Evolutionary conservation across 2,329 filamentous ascomycete genomes (phyloP).

Genomic region (Pseudonectria foliicola): DNA sequence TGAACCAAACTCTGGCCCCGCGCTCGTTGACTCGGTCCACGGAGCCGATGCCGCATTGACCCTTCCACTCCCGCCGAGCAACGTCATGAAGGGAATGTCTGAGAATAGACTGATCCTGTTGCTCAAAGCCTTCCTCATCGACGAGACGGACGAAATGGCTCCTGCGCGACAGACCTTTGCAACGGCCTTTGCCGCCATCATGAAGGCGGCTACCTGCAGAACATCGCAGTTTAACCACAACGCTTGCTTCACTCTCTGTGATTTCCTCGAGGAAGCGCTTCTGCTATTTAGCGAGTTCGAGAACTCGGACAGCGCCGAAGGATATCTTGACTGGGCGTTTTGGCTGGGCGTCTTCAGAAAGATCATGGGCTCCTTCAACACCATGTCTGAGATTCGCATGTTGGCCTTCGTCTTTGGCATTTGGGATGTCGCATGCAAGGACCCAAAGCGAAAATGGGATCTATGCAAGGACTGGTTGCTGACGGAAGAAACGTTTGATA

Average conservation of each 20-base stretch:
- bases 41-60: slow-evolving; percentile 60
- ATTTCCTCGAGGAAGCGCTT: slow-evolving; percentile 79
- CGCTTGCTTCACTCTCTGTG: slow-evolving; percentile 83
- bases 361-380: slow-evolving; percentile 79
- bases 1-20: slow-evolving; percentile 36
- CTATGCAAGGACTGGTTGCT: slow-evolving; percentile 72
- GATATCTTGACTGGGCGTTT: slow-evolving; percentile 69
- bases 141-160: slow-evolving; percentile 30
- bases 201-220: slow-evolving; percentile 66
- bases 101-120: slow-evolving; percentile 81
- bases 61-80: slow-evolving; percentile 55
- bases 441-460: slow-evolving; percentile 59
- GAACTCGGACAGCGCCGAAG: slow-evolving; percentile 29
- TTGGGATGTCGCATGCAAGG: slow-evolving; percentile 65
- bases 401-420: slow-evolving; percentile 74
- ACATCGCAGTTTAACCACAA: slow-evolving; percentile 76
- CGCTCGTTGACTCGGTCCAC: slow-evolving; percentile 37
- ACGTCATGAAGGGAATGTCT: slow-evolving; percentile 73
- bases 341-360: slow-evolving; percentile 75
- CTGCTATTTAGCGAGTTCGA: slow-evolving; percentile 49
- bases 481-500: slow-evolving; percentile 66
- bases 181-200: slow-evolving; percentile 62
- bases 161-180: slow-evolving; percentile 63
- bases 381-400: slow-evolving; percentile 80
- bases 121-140: slow-evolving; percentile 68